These are phyloP conservation scores for Persicaria tinctoria DNA, from an alignment of 148 eudicot genomes.

Conservation along the genomic window DNA sequence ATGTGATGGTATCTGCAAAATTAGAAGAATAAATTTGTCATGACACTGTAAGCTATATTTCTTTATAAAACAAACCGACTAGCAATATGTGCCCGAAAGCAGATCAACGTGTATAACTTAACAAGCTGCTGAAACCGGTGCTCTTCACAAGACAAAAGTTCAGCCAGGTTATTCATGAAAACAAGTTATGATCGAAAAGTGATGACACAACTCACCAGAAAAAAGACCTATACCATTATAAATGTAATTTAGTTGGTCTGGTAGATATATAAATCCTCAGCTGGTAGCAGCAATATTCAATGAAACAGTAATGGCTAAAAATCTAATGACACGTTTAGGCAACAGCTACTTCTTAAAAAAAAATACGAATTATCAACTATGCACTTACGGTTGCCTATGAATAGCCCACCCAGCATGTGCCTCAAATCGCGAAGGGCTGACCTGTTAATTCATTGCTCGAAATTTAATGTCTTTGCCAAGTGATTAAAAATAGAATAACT, in stretches of 20 bases:
- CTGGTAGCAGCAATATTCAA: too few species aligned
- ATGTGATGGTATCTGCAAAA: slow-evolving; percentile 63
- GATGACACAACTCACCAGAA: background rate
- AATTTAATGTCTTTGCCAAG: background rate
- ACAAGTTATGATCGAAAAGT: background rate
- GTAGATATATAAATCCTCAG: background rate
- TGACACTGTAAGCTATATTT: background rate
- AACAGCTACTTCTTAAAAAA: too few species aligned
- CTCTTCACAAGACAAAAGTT: background rate
- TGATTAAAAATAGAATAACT: slow-evolving; percentile 3
- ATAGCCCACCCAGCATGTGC: slow-evolving; percentile 87
- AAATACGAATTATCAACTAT: background rate
- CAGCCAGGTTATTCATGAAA: background rate
- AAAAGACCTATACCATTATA: background rate
- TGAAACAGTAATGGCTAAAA: background rate
- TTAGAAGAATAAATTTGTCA: background rate
- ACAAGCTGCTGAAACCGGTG: background rate
- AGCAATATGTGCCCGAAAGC: slow-evolving; percentile 12
- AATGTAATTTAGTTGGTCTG: background rate
- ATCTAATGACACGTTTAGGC: too few species aligned
- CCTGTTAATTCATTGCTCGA: slow-evolving; percentile 33
- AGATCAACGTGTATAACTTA: background rate
- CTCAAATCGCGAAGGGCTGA: slow-evolving; percentile 90
- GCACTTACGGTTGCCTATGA: slow-evolving; percentile 84
- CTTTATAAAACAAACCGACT: background rate